Evolutionary conservation across 768 basidiomycete species (phyloP), one percentile per base, ranked within the genome.

Genomic region (Lentinus brumalis): DNA sequence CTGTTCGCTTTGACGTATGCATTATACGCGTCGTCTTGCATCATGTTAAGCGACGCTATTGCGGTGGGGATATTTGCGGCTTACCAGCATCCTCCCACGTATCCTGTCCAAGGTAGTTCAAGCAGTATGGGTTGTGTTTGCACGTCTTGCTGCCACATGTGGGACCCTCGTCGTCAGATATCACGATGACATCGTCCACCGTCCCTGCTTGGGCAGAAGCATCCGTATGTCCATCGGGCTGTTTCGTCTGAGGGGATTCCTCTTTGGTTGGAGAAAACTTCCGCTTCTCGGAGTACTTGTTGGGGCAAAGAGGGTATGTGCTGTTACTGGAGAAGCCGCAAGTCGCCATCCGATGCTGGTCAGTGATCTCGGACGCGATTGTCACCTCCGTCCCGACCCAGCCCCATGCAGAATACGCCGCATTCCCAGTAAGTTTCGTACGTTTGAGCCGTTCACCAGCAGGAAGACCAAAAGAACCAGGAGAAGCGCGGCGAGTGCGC

Each of bases 101-200:
- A 30, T 89, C 86, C 67, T 92, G 92, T 5, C 92, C 93, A 32
- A 97, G 76, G 75, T 93, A 87, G 71, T 95, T 96, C 56, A 96
- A 77, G 73, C 96, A 97, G 53, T 88, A 85, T 9, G 92, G 91
- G 69, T 94, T 96, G 51, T 74, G 74, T 66, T 83, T 87, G 74
- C 96, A 98, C 5, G 53, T 31, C 60, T 83, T 88, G 67, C 83
- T 85, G 59, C 71, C 78, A 69, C 92, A 94, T 15, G 71, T 67
- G 4, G 75, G 74, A 39, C 67, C 71, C 50, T 90, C 87, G 41
- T 89, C 85, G 56, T 91, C 90, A 1, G 88, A 87, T 40, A 91
- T 79, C 18, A 90, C 76, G 56, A 91, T 88, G 32, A 89, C 72
- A 68, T 89, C 87, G 63, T 84, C 84, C 50, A 80, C 80, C 16